Evolutionary conservation across 1,139 yeast genomes (phyloP).

Genomic region (Candida tropicalis): DNA sequence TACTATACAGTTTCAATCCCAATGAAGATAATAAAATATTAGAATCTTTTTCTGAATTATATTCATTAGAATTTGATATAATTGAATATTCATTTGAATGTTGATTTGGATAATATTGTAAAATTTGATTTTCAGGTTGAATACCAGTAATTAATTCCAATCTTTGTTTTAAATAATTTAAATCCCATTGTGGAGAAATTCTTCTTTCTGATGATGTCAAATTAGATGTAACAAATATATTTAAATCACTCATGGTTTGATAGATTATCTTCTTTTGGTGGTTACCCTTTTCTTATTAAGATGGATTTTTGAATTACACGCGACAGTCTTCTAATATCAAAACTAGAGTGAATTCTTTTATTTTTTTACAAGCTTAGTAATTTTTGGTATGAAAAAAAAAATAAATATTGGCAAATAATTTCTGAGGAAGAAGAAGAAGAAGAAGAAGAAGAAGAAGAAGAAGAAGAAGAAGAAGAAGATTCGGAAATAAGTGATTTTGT

Average conservation of each 20-base stretch:
- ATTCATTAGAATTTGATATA: slow-evolving; percentile 21
- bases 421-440: too few species aligned
- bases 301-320: too few species aligned
- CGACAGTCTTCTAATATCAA: too few species aligned
- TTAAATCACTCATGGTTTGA: slow-evolving; percentile 46
- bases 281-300: too few species aligned
- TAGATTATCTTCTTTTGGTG: neutral
- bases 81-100: slow-evolving; percentile 37
- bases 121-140: slow-evolving; percentile 58
- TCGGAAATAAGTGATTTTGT: too few species aligned
- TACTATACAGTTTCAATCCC: slow-evolving; percentile 35
- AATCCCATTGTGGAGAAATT: slow-evolving; percentile 64
- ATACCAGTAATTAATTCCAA: slow-evolving; percentile 82
- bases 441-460: too few species aligned
- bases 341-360: neutral
- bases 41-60: slow-evolving; percentile 18
- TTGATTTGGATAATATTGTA: slow-evolving; percentile 50
- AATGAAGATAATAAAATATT: slow-evolving; percentile 21
- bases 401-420: too few species aligned
- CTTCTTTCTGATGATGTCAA: slow-evolving; percentile 73
- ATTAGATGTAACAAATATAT: slow-evolving; percentile 62
- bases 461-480: too few species aligned
- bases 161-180: slow-evolving; percentile 55
- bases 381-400: too few species aligned
- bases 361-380: too few species aligned